A percentile compares a stretch with the other conserved stretches of the same genome.
phyloP scores from a whole-genome alignment of 2,329 filamentous ascomycete genomes.

The Colletotrichum neosansevieriae region DNA sequence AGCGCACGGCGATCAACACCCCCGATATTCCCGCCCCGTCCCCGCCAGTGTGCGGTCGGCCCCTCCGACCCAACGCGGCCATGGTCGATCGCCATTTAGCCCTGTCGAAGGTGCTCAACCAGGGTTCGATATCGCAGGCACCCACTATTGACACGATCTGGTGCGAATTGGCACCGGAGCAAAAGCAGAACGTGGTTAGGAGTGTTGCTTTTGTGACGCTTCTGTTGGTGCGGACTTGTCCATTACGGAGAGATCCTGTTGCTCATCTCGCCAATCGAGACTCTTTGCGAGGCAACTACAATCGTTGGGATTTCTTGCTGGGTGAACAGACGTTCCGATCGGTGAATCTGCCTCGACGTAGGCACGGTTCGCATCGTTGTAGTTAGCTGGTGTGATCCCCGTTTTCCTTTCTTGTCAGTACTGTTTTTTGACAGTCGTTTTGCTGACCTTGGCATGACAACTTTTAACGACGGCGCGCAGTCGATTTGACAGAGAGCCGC shows the following conservation, averaged over 20 bases:
- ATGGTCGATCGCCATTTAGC: slow-evolving; percentile 12
- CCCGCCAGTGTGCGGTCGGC: background rate
- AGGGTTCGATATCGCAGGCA: slow-evolving; percentile 6
- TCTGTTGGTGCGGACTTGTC: background rate
- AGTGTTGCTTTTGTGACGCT: background rate
- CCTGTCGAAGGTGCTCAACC: slow-evolving; percentile 5
- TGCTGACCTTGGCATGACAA: too few relatives aligned
- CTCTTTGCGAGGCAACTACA: background rate
- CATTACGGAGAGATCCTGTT: background rate
- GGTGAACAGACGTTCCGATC: background rate
- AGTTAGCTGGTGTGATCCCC: background rate
- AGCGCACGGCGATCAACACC: slow-evolving; percentile 11
- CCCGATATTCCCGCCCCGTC: slow-evolving; percentile 27
- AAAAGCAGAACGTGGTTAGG: background rate
- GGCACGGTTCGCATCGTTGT: background rate
- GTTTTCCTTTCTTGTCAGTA: too few relatives aligned
- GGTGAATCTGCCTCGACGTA: background rate
- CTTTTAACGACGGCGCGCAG: too few relatives aligned
- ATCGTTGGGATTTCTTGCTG: background rate
- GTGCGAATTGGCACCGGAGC: background rate
- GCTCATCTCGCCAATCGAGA: slow-evolving; percentile 3
- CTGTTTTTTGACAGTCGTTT: too few relatives aligned
- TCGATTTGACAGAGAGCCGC: too few relatives aligned
- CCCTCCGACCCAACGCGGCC: slow-evolving; percentile 6
- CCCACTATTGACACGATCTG: background rate